Conservation (phyloP, 2,329 filamentous ascomycete species). For the Exophiala oligosperma region DNA sequence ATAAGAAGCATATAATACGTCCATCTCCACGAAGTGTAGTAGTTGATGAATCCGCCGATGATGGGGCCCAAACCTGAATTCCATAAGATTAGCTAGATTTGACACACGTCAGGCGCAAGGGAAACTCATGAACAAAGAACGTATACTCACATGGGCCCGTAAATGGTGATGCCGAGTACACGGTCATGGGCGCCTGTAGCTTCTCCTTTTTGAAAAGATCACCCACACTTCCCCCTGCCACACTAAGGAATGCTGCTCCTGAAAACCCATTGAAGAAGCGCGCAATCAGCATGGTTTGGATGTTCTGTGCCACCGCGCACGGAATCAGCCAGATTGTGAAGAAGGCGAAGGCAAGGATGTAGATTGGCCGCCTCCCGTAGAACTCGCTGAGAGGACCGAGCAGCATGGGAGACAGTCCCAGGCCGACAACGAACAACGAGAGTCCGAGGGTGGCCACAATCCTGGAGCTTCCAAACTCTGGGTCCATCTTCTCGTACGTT, state of each 20-base stretch:
- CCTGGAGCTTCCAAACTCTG: too few relatives aligned
- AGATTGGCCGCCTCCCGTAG: slow-evolving; percentile 78
- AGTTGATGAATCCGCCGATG: slow-evolving; percentile 61
- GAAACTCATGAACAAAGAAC: too few relatives aligned
- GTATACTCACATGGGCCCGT: too few relatives aligned
- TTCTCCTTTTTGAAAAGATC: slow-evolving; percentile 59
- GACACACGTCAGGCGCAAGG: too few relatives aligned
- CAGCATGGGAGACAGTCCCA: slow-evolving; percentile 62
- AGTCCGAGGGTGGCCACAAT: too few relatives aligned
- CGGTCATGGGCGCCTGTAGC: too few relatives aligned
- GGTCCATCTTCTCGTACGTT: too few relatives aligned
- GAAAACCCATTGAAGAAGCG: slow-evolving; percentile 64
- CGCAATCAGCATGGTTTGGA: slow-evolving; percentile 71
- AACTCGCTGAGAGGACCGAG: slow-evolving; percentile 69
- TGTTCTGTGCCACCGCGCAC: slow-evolving; percentile 73
- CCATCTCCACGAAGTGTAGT: slow-evolving; percentile 68
- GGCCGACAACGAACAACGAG: slow-evolving; percentile 76
- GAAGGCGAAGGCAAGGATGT: slow-evolving; percentile 69
- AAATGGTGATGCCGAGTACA: too few relatives aligned
- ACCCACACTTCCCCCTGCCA: slow-evolving; percentile 71
- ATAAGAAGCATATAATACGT: slow-evolving; percentile 75
- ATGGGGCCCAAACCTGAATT: slow-evolving; percentile 12
- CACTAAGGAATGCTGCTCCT: slow-evolving; percentile 62
- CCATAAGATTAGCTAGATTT: too few relatives aligned
- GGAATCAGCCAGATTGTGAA: slow-evolving; percentile 80